A percentile compares a stretch with the other conserved stretches of the same genome.
phyloP scores from a whole-genome alignment of 345 rosid genomes.

The Ailanthus altissimus region DNA sequence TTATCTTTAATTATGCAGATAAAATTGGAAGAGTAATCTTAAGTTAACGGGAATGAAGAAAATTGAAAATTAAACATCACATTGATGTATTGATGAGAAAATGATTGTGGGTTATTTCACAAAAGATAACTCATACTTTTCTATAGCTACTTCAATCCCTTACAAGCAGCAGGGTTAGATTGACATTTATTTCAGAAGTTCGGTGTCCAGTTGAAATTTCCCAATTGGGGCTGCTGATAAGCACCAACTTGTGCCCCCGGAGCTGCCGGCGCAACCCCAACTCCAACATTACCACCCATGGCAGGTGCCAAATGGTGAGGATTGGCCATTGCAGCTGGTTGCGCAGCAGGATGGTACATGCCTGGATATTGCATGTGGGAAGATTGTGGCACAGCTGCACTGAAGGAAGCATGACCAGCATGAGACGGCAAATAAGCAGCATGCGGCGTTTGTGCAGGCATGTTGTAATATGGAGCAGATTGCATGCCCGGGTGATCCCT shows the following conservation, averaged over 20 bases:
- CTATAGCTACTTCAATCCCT: slow-evolving; percentile 47
- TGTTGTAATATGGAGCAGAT: slow-evolving; percentile 71
- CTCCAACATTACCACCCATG: slow-evolving; percentile 84
- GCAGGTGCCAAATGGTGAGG: slow-evolving; percentile 81
- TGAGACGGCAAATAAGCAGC: slow-evolving; percentile 78
- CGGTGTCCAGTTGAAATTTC: slow-evolving; percentile 88
- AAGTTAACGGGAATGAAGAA: neutral
- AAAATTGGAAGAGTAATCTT: neutral
- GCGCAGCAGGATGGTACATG: slow-evolving; percentile 70
- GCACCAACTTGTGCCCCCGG: slow-evolving; percentile 82
- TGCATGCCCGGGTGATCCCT: slow-evolving; percentile 74
- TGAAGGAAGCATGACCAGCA: slow-evolving; percentile 75
- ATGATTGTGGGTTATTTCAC: slow-evolving; percentile 32
- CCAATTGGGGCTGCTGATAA: slow-evolving; percentile 87
- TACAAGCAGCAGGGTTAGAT: slow-evolving; percentile 42
- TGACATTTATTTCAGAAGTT: slow-evolving; percentile 60
- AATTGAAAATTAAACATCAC: slow-evolving; percentile 11
- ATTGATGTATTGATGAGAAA: slow-evolving; percentile 22
- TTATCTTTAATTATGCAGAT: neutral
- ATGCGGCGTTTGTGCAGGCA: slow-evolving; percentile 83
- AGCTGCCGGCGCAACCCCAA: slow-evolving; percentile 65
- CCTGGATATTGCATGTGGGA: slow-evolving; percentile 93
- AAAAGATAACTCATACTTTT: slow-evolving; percentile 30
- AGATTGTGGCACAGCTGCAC: slow-evolving; percentile 78
- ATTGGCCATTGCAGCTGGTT: slow-evolving; percentile 64